These are phyloP conservation scores for Chiua virens DNA, from an alignment of 768 basidiomycete genomes.

Conservation along the genomic window DNA sequence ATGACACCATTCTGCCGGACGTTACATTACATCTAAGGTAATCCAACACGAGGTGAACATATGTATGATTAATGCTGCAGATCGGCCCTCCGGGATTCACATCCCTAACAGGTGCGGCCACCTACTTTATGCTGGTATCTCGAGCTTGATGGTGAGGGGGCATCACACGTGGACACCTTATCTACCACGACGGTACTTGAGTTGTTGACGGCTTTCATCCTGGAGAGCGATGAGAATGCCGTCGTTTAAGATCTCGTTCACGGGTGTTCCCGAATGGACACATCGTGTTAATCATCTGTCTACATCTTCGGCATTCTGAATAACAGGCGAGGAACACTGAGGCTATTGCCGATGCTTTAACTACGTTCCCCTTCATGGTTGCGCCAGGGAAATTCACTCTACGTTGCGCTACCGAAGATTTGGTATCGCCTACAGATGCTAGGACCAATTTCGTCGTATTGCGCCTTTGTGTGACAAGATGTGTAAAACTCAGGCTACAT, in stretches of 20 bases:
- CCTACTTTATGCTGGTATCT: neutral
- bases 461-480: constrained; percentile 90
- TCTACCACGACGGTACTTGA: neutral
- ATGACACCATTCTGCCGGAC: neutral
- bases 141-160: neutral
- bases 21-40: neutral
- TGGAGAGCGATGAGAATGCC: constrained; percentile 1
- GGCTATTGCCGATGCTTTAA: neutral
- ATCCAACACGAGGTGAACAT: neutral
- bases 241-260: neutral
- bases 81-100: neutral
- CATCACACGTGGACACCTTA: neutral
- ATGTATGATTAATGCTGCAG: neutral
- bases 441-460: constrained; percentile 92
- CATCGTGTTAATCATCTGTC: neutral
- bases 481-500: constrained; percentile 90
- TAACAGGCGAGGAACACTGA: neutral
- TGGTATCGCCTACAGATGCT: constrained; percentile 91
- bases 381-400: constrained; percentile 13
- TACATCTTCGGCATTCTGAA: constrained; percentile 6
- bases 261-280: neutral
- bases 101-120: no score
- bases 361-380: neutral
- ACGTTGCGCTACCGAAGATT: constrained; percentile 89
- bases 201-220: constrained; percentile 8